Evolutionary conservation across 495 filamentous ascomycete species (phyloP).

Genomic region (Penicillium soppii): DNA sequence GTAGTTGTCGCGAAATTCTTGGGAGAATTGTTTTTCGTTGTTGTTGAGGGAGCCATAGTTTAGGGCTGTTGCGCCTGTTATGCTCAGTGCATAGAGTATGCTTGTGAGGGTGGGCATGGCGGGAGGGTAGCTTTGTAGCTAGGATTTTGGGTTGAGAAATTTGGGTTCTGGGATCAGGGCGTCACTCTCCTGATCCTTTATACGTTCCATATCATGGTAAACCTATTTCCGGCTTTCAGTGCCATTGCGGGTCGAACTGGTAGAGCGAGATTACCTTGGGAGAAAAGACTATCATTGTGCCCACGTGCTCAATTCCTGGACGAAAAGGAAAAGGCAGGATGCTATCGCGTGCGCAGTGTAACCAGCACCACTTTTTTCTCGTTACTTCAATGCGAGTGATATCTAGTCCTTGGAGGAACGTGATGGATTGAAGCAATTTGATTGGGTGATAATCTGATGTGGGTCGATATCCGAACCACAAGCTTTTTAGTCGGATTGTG

Average conservation of each 20-base stretch:
- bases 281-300: not conserved
- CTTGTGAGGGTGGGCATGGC: not conserved
- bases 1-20: conserved; percentile 16
- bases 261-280: too few relatives aligned
- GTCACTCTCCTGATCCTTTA: not conserved
- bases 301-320: not conserved
- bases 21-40: conserved; percentile 17
- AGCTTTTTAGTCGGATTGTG: not conserved
- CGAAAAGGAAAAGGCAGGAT: not conserved
- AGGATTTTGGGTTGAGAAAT: too few relatives aligned
- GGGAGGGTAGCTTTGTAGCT: too few relatives aligned
- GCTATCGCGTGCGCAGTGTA: not conserved
- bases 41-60: too few relatives aligned
- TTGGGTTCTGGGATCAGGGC: not conserved
- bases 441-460: not conserved
- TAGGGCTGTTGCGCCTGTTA: not conserved
- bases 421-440: not conserved
- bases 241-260: too few relatives aligned
- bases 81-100: not conserved
- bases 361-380: not conserved
- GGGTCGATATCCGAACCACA: not conserved
- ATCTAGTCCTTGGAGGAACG: not conserved
- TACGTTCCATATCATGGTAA: not conserved
- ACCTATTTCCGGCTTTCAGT: too few relatives aligned
- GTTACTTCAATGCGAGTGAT: not conserved